Percentiles rank a stretch among this genome's conserved stretches.
These are phyloP conservation scores for Cadophora gregata DNA, from an alignment of 2,329 filamentous ascomycete genomes.

Conservation along the genomic window DNA sequence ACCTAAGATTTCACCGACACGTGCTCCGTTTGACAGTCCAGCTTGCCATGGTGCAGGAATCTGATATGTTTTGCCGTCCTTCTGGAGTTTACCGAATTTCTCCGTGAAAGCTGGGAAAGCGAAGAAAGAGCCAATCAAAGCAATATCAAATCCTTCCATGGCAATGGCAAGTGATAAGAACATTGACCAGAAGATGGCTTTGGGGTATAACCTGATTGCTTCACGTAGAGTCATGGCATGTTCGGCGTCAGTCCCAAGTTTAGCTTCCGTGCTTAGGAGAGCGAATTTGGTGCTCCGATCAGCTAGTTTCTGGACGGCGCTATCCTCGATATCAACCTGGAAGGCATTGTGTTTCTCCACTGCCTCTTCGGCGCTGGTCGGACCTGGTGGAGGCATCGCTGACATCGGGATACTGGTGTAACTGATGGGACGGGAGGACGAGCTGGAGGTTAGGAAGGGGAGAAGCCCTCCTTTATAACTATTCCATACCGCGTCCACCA, in stretches of 20 bases:
- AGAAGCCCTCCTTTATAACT: neutral
- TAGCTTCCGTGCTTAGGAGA: neutral
- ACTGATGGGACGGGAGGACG: neutral
- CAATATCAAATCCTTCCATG: slow-evolving; percentile 6
- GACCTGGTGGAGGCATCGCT: neutral
- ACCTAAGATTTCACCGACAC: slow-evolving; percentile 50
- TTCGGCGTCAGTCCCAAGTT: neutral
- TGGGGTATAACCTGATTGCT: slow-evolving; percentile 6
- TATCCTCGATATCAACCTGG: neutral
- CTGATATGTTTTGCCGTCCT: slow-evolving; percentile 39
- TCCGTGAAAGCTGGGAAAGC: slow-evolving; percentile 43
- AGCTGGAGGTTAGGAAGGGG: neutral
- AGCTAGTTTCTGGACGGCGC: neutral
- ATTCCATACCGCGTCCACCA: neutral
- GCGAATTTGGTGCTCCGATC: neutral
- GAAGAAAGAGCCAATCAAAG: slow-evolving; percentile 42
- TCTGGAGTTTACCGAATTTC: slow-evolving; percentile 44
- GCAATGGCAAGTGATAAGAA: neutral
- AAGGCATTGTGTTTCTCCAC: neutral
- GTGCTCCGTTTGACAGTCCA: slow-evolving; percentile 41
- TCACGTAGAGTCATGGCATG: slow-evolving; percentile 1
- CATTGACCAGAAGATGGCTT: slow-evolving; percentile 1
- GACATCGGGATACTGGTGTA: slow-evolving; percentile 5
- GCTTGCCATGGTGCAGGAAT: slow-evolving; percentile 44
- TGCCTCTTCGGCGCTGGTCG: neutral